Conservation (phyloP, 306 rosid species). For the Lathyrus sativus region DNA sequence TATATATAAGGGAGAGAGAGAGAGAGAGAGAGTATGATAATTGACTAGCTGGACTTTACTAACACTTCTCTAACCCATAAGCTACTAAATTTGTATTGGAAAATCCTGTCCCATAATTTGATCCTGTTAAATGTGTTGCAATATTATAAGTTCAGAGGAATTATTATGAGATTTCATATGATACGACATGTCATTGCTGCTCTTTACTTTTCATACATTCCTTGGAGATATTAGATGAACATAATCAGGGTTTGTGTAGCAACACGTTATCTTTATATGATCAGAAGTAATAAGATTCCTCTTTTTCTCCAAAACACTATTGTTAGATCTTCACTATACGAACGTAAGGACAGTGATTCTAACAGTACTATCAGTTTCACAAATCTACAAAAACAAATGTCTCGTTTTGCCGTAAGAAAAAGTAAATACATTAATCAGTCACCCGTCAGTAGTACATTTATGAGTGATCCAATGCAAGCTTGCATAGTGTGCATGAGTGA, state of each 20-base stretch:
- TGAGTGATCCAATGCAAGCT: conserved; percentile 27
- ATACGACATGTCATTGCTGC: conserved; percentile 37
- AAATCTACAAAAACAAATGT: background rate
- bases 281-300: background rate
- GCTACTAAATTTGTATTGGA: too few relatives aligned
- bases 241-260: background rate
- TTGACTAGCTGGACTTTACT: too few relatives aligned
- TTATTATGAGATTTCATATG: conserved; percentile 36
- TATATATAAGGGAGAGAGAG: too few relatives aligned
- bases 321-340: too few relatives aligned
- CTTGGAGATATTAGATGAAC: conserved; percentile 34
- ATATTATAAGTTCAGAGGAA: conserved; percentile 13
- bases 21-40: too few relatives aligned
- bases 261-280: background rate
- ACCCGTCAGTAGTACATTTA: background rate
- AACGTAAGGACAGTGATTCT: background rate
- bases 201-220: conserved; percentile 41
- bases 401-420: background rate
- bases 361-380: conserved; percentile 6
- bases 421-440: background rate
- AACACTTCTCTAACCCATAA: too few relatives aligned
- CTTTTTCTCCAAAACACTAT: background rate
- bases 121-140: background rate
- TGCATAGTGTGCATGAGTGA: background rate
- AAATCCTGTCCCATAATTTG: too few relatives aligned